These are phyloP conservation scores for Oryza nivara DNA, from an alignment of 176 grass and related monocot species.

Conservation along the genomic window DNA sequence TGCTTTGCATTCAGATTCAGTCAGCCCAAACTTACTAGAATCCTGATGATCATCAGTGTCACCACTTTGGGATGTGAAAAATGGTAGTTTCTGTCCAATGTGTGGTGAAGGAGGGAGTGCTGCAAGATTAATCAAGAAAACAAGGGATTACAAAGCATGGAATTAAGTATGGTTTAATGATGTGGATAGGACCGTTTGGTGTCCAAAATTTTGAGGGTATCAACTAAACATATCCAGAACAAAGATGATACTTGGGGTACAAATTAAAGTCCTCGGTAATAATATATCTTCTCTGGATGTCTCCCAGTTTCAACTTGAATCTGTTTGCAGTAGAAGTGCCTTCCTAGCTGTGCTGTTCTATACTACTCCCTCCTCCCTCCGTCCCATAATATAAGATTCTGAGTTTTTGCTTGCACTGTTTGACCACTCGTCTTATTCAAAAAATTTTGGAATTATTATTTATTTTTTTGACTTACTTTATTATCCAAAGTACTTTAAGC, in stretches of 20 bases:
- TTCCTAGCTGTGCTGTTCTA: conserved; percentile 43
- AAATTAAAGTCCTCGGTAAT: neutral
- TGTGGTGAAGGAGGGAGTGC: conserved; percentile 60
- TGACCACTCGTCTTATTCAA: too few relatives aligned
- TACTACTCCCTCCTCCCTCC: neutral
- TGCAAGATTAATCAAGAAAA: conserved; percentile 35
- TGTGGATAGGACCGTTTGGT: neutral
- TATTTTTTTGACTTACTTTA: too few relatives aligned
- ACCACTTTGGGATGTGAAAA: conserved; percentile 64
- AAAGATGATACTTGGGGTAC: too few relatives aligned
- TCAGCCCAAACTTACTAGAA: conserved; percentile 44
- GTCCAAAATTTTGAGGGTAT: neutral
- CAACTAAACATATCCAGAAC: neutral
- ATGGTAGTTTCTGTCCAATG: conserved; percentile 65
- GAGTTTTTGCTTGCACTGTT: too few relatives aligned
- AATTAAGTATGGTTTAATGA: neutral
- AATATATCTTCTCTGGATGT: conserved; percentile 56
- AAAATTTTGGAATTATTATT: too few relatives aligned
- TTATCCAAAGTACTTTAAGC: too few relatives aligned
- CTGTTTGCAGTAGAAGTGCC: conserved; percentile 48
- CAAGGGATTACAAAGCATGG: neutral
- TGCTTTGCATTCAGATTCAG: conserved; percentile 5
- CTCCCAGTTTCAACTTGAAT: conserved; percentile 58
- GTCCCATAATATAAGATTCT: too few relatives aligned
- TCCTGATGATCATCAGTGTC: conserved; percentile 28